Percentiles rank a stretch among this genome's conserved stretches.
Evolutionary conservation across 1,139 yeast genomes (phyloP).

Genomic region (Geotrichum macrosporum): DNA sequence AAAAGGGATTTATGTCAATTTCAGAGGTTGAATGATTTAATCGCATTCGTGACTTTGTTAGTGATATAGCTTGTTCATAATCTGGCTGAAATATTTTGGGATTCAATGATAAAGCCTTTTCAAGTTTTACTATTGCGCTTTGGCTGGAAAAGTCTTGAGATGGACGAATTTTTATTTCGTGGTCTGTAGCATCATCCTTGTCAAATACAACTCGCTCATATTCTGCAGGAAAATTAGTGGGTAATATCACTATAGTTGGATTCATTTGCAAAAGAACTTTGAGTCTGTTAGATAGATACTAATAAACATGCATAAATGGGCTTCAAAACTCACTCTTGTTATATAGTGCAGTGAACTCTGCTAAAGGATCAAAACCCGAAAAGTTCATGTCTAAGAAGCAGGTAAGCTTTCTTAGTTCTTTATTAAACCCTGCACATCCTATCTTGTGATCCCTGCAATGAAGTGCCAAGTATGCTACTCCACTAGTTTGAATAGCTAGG

Average conservation of each 20-base stretch:
- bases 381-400: slow-evolving; percentile 16
- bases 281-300: no score
- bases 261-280: slow-evolving; percentile 12
- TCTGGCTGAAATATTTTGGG: slow-evolving; percentile 16
- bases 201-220: slow-evolving; percentile 13
- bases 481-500: no score
- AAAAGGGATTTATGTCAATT: slow-evolving; percentile 15
- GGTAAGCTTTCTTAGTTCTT: slow-evolving; percentile 8
- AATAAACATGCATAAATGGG: no score
- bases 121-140: slow-evolving; percentile 16
- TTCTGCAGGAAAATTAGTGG: slow-evolving; percentile 16
- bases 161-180: slow-evolving; percentile 16
- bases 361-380: slow-evolving; percentile 3
- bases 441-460: slow-evolving; percentile 9
- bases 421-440: slow-evolving; percentile 17
- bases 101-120: slow-evolving; percentile 11
- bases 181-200: slow-evolving; percentile 14
- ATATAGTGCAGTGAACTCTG: slow-evolving; percentile 13
- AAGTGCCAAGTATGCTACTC: slow-evolving; percentile 5
- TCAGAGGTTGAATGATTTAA: slow-evolving; percentile 9
- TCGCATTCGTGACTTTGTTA: slow-evolving; percentile 11
- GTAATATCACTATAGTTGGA: slow-evolving; percentile 11
- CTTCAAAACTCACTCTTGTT: slow-evolving; percentile 13
- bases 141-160: slow-evolving; percentile 17
- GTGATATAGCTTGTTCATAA: slow-evolving; percentile 16